Evolutionary conservation across 352 stramenopile species (phyloP).

Genomic region (Pythium biforme): DNA sequence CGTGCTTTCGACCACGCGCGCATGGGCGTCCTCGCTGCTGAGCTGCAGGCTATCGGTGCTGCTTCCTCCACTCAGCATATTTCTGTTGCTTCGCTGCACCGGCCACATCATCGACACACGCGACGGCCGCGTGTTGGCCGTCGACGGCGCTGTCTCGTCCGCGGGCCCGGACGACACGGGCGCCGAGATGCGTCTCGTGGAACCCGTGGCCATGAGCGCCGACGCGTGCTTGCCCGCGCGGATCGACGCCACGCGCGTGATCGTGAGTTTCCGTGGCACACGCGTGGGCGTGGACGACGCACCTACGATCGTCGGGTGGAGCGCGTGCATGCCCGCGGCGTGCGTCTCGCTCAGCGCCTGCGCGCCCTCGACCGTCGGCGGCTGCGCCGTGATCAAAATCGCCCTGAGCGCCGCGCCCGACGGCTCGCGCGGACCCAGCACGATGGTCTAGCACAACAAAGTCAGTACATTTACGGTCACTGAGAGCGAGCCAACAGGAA

Average conservation of each 20-base stretch:
- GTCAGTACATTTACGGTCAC: background rate
- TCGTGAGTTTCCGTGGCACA: constrained; percentile 9
- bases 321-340: constrained; percentile 39
- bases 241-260: constrained; percentile 21
- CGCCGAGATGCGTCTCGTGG: constrained; percentile 14
- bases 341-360: constrained; percentile 44
- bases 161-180: background rate
- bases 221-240: constrained; percentile 24
- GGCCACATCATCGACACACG: constrained; percentile 15
- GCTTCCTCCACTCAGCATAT: background rate
- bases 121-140: background rate
- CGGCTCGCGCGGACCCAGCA: constrained; percentile 51
- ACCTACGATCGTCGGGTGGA: constrained; percentile 25
- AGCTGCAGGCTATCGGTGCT: constrained; percentile 18
- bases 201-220: constrained; percentile 6
- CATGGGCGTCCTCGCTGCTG: constrained; percentile 10
- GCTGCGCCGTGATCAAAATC: constrained; percentile 48
- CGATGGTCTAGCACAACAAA: constrained; percentile 38
- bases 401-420: constrained; percentile 43
- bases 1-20: constrained; percentile 13
- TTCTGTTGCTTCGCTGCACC: background rate
- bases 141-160: background rate
- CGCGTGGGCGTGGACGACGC: background rate
- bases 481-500: background rate
- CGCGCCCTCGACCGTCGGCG: constrained; percentile 48